Evolutionary conservation across 805 yeast genomes (phyloP), one percentile per base, ranked within the genome.

Genomic region (Lipomyces mesembrius): DNA sequence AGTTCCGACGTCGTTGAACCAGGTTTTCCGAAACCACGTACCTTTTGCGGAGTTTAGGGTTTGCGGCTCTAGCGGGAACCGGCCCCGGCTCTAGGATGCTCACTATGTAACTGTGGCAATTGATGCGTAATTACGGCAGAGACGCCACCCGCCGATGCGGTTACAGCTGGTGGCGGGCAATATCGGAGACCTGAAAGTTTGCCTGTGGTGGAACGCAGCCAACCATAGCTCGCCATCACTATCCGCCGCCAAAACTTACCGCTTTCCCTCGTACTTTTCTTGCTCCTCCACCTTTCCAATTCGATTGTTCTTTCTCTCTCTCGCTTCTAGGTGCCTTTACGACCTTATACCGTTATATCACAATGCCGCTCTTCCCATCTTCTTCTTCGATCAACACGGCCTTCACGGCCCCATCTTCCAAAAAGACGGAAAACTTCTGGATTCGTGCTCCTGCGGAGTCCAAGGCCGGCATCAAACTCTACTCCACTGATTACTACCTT

Each of bases 401-500:
- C 65, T 79, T 79, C 73, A 77, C 76, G 72, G 79, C 81, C 65
- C 75, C 74, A 72, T 67, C 73, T 35, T 53, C 61, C 53, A 69
- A 69, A 51, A 65, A 69, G 64, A 52, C 74, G 37, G 63, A 71
- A 67, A 65, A 63, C 65, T 78, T 75, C 75, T 79, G 78, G 78
- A 62, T 59, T 57, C 57, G 51, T 37, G 66, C 71, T 35, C 61
- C 71, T 27, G 67, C 63, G 22, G 71, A 69, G n/a, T 25, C 72
- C 49, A 73, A 75, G 67, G 62, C 57, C 58, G 75, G 76, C 61
- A 86, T 88, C 72, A 80, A 81, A 68, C 81, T 88, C 59, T 87
- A 82, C 79, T 80, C 90, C 3, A 79, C 82, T 27, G 87, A 88
- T 76, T 90, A 87, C 80, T 90, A 83, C 79, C 81, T 82, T 63